Evolutionary conservation across 2,329 filamentous ascomycete species (phyloP), one percentile per base, ranked within the genome.

Genomic region (Exophiala lecanii-corni): DNA sequence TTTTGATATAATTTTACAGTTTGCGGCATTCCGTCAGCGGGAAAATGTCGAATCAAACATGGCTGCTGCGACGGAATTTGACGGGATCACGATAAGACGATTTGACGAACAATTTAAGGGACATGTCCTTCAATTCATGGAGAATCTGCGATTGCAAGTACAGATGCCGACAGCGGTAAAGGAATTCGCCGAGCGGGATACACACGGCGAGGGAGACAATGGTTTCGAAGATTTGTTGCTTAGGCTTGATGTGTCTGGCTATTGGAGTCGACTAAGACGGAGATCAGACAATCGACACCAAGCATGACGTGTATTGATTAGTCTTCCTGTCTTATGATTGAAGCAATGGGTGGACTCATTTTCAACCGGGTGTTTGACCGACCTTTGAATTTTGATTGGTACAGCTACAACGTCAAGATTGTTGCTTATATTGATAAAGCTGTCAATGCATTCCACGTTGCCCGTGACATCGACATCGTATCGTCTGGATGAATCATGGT

Each of bases 101-200:
- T 59, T 91, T 10, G 87, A 91, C 59, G 61, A 63, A 2, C 68
- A 68, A 21, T 87, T 94, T 56, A 75, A 73, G 58, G 85, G 81
- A 60, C 87, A 88, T 56, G 74, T 87, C 0, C 74, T 78, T 18
- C 76, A 86, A 0, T 92, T 94, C 55, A 72, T 92, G 12, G 44
- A 82, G 71, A 36, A 86, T 85, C 1, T 92, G 79, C 60, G 81
- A 74, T 2, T 70, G 84, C 58, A 80, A 72, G 31, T 86, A 81
- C 59, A 86, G 78, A n/a, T n/a, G n/a, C n/a, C n/a, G n/a, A 73
- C 76, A 68, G 36, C 72, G 65, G 16, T 70, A 4, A 2, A 21
- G 16, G 16, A 28, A 35, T 6, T 9, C 6, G 9, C 23, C 66
- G 62, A 69, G 50, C 57, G 62, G 44, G 41, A 21, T 43, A 43